Base-by-base conservation (phyloP, 345 rosid genomes). In the Crucihimalaya himalaica region DNA sequence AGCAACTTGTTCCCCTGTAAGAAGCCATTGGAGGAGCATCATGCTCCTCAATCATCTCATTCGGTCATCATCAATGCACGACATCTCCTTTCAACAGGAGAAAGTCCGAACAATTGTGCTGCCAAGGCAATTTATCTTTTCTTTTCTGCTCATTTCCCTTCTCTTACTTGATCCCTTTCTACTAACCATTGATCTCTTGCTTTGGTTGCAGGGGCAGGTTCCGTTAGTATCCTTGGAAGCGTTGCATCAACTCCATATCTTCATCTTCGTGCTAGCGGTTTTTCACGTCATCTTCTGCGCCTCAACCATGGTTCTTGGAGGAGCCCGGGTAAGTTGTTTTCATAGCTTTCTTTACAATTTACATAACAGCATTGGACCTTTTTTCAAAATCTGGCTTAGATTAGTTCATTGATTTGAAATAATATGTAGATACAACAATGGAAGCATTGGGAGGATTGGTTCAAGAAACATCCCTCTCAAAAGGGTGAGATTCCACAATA, bases 221-320 rank as follows among this genome's bases (percentile, higher is more conserved):
- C 92, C 89, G 2, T 53, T 89, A 50, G 55, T 93, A 59, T 82
- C 97, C 8, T 18, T 84, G 79, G 97, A 93, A 81, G 96, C 94
- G 6, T 63, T 93, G 57, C 94, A 93, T 80, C 91, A 93, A 50
- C 87, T 93, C 53, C 98, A 94, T 77, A 91, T 88, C 51, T 91
- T 91, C 68, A 85, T 93, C 75, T 93, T 93, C 68, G 97, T 89
- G 10, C 39, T 93, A 79, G 98, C 98, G 16, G 81, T 93, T 51
- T 85, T 89, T 52, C 98, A 93, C 37, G 92, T 84, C 34, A 70
- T 88, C 73, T 93, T 89, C 80, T 93, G 98, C 35, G 92, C 67
- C 52, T 64, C 81, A 23, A 93, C 96, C 5, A 86, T 89, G 91
- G 72, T 88, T 80, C 94, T 93, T 48, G 96, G 91, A 63, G 86